A percentile compares a stretch with the other conserved stretches of the same genome.
Conservation (phyloP, 2,329 filamentous ascomycete species). For the Monosporascus sp. region DNA sequence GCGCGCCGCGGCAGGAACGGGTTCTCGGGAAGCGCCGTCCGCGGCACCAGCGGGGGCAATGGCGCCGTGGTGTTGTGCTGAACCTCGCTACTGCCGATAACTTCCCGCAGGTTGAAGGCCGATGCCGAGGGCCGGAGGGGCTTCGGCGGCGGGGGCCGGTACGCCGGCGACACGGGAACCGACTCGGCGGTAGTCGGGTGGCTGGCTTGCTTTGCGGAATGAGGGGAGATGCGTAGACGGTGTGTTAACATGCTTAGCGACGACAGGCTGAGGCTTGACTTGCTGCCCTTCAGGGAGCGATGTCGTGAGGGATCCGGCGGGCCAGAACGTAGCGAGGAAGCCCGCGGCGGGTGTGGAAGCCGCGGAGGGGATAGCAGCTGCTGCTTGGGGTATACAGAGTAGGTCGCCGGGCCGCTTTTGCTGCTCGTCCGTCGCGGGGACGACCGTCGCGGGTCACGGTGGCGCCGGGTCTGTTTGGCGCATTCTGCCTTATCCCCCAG, state of each 20-base stretch:
- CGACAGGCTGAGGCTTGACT: constrained; percentile 16
- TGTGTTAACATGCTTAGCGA: constrained; percentile 1
- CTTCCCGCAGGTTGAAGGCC: constrained; percentile 19
- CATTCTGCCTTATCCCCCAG: background rate
- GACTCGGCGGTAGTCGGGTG: constrained; percentile 6
- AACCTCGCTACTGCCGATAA: background rate
- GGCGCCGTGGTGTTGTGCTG: constrained; percentile 13
- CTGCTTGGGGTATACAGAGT: constrained; percentile 39
- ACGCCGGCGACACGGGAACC: constrained; percentile 20
- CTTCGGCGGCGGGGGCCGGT: constrained; percentile 15
- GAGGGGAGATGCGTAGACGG: constrained; percentile 1
- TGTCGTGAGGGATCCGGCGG: constrained; percentile 18
- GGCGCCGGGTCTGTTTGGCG: constrained; percentile 14
- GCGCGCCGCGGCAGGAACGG: constrained; percentile 14
- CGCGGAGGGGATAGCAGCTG: constrained; percentile 7
- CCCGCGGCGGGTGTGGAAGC: constrained; percentile 29
- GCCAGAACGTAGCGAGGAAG: constrained; percentile 21
- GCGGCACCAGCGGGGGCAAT: constrained; percentile 8
- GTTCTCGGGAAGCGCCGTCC: constrained; percentile 3
- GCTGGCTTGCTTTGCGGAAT: background rate
- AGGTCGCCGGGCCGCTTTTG: constrained; percentile 19
- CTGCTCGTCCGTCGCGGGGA: constrained; percentile 10
- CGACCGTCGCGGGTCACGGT: constrained; percentile 1
- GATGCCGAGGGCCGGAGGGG: constrained; percentile 17
- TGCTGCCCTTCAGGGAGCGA: constrained; percentile 17